Conservation (phyloP, 1,284 basidiomycete genomes). For the Porodaedalea pini region DNA sequence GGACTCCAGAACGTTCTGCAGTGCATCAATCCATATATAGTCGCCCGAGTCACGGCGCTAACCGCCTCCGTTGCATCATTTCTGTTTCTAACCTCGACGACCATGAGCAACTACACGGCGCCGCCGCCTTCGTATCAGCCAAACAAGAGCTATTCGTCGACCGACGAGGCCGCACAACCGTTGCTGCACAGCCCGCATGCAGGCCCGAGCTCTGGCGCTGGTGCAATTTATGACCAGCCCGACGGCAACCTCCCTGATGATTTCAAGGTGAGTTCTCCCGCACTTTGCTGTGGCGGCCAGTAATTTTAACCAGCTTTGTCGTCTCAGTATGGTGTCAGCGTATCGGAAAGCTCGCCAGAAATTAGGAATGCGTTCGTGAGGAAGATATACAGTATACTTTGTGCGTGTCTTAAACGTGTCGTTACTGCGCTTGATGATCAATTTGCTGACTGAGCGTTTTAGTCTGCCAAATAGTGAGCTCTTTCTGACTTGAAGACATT, state of each 20-base stretch:
- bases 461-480: constrained; percentile 70
- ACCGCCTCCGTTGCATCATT: background rate
- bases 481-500: background rate
- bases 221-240: constrained; percentile 67
- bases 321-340: constrained; percentile 68
- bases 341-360: constrained; percentile 67
- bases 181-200: constrained; percentile 45
- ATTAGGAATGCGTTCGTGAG: constrained; percentile 73
- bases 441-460: constrained; percentile 20
- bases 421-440: constrained; percentile 3
- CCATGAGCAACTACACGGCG: constrained; percentile 41
- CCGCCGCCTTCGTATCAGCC: constrained; percentile 52
- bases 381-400: constrained; percentile 78
- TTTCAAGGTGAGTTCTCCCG: constrained; percentile 59
- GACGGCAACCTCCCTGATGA: constrained; percentile 74
- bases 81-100: constrained; percentile 5
- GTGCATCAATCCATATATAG: background rate
- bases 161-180: constrained; percentile 41
- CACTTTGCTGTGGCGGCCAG: constrained; percentile 8
- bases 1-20: background rate
- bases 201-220: constrained; percentile 40
- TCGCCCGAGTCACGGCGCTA: background rate
- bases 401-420: constrained; percentile 41
- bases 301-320: constrained; percentile 8
- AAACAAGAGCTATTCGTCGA: constrained; percentile 35